phyloP scores from a whole-genome alignment of 2,329 filamentous ascomycete genomes.

The Exserohilum rostratum region DNA sequence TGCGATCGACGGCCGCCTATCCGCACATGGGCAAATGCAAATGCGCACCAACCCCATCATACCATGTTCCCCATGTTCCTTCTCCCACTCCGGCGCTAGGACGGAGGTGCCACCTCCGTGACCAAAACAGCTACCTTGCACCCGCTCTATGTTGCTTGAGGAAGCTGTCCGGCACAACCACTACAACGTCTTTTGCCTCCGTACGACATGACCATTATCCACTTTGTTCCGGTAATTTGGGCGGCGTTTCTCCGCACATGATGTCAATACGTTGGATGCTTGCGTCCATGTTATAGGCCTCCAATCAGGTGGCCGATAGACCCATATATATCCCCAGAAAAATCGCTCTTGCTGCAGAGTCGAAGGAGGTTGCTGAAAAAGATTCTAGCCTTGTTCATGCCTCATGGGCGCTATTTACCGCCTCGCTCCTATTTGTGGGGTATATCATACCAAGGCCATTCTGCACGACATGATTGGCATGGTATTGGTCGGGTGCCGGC shows the following conservation, averaged over 20 bases:
- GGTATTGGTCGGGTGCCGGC: not conserved
- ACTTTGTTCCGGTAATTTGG: not conserved
- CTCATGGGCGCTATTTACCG: not conserved
- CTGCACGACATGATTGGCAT: not conserved
- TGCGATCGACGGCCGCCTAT: too few species aligned
- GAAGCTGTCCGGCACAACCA: not conserved
- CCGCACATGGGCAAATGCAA: not conserved
- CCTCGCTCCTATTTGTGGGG: too few species aligned
- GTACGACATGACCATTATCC: constrained; percentile 3
- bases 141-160: not conserved
- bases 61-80: not conserved
- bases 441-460: too few species aligned
- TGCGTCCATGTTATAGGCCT: too few species aligned
- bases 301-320: too few species aligned
- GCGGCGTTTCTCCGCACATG: constrained; percentile 11
- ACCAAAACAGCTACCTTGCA: not conserved
- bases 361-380: too few species aligned
- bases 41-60: not conserved
- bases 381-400: too few species aligned
- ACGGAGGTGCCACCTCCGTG: not conserved
- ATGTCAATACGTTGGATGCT: constrained; percentile 4
- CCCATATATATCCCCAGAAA: too few species aligned
- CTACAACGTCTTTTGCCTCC: not conserved
- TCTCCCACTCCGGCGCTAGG: not conserved
- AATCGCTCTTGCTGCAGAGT: too few species aligned